These are phyloP conservation scores for Russula foetens DNA, from an alignment of 768 basidiomycete species.

Conservation along the genomic window DNA sequence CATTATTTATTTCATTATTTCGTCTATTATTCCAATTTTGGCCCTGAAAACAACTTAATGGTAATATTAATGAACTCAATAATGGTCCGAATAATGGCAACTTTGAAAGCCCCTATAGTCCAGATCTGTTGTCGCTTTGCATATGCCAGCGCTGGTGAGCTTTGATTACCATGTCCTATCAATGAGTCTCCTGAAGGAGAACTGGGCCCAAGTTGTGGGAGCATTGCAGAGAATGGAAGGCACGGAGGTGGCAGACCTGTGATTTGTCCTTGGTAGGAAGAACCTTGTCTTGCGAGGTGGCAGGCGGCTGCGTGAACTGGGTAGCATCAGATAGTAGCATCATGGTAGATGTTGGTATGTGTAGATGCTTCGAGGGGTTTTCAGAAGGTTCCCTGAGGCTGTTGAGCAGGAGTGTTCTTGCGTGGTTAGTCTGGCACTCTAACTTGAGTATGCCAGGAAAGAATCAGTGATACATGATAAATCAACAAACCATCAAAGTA, in stretches of 20 bases:
- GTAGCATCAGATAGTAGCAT: conserved; percentile 37
- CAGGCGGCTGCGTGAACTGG: conserved; percentile 31
- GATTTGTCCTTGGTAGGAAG: conserved; percentile 9
- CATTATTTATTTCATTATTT: too few species aligned
- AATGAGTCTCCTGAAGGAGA: conserved; percentile 39
- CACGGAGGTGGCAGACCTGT: conserved; percentile 41
- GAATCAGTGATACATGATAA: conserved; percentile 41
- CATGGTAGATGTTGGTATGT: conserved; percentile 64
- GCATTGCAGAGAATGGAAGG: conserved; percentile 70
- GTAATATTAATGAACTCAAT: too few species aligned
- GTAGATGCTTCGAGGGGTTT: conserved; percentile 44
- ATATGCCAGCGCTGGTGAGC: conserved; percentile 78
- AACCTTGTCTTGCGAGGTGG: conserved; percentile 22
- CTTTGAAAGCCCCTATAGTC: too few species aligned
- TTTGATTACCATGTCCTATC: conserved; percentile 47
- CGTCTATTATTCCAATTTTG: too few species aligned
- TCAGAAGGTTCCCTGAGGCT: conserved; percentile 49
- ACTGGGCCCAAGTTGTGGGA: conserved; percentile 31
- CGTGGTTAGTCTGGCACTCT: conserved; percentile 32
- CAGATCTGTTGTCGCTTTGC: conserved; percentile 68
- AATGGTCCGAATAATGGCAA: too few species aligned
- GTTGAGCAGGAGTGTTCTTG: conserved; percentile 43
- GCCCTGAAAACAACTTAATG: too few species aligned
- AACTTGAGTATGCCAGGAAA: conserved; percentile 41
- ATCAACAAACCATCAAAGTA: too few species aligned